These are phyloP conservation scores for Pleurotus citrinopileatus DNA, from an alignment of 768 basidiomycete genomes.

Conservation along the genomic window DNA sequence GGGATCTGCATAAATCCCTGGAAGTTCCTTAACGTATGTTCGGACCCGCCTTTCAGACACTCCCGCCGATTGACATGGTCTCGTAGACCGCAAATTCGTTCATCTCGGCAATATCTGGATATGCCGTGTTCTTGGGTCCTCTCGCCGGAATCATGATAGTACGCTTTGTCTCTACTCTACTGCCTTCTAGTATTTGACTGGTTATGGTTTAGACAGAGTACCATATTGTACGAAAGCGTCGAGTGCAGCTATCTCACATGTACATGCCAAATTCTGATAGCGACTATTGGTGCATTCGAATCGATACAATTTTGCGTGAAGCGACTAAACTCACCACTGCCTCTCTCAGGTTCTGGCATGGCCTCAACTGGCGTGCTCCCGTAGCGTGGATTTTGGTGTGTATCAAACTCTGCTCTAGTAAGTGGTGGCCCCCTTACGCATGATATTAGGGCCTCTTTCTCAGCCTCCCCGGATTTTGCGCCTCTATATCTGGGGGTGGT, in stretches of 20 bases:
- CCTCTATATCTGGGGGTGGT: conserved; percentile 16
- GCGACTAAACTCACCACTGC: background rate
- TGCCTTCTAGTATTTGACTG: background rate
- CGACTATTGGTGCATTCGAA: conserved; percentile 29
- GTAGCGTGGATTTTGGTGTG: conserved; percentile 24
- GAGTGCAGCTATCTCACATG: conserved; percentile 25
- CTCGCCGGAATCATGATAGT: conserved; percentile 31
- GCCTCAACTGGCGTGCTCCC: conserved; percentile 21
- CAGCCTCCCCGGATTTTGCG: conserved; percentile 25
- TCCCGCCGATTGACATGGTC: background rate
- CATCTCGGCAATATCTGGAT: conserved; percentile 28
- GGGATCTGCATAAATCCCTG: conserved; percentile 29
- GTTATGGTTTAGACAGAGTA: conserved; percentile 22
- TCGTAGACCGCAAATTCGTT: conserved; percentile 22
- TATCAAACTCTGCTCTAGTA: background rate
- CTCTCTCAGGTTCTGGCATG: conserved; percentile 18
- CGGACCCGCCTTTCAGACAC: background rate
- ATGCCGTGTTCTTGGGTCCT: conserved; percentile 29
- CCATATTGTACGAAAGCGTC: conserved; percentile 21
- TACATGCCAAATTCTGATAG: conserved; percentile 21
- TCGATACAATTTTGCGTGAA: too few relatives aligned
- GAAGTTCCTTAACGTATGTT: conserved; percentile 25
- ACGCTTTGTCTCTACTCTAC: background rate
- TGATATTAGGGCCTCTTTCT: conserved; percentile 25
- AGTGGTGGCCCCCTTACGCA: background rate